These are phyloP conservation scores for Friedmanniomyces endolithicus DNA, from an alignment of 495 filamentous ascomycete genomes.

Conservation along the genomic window DNA sequence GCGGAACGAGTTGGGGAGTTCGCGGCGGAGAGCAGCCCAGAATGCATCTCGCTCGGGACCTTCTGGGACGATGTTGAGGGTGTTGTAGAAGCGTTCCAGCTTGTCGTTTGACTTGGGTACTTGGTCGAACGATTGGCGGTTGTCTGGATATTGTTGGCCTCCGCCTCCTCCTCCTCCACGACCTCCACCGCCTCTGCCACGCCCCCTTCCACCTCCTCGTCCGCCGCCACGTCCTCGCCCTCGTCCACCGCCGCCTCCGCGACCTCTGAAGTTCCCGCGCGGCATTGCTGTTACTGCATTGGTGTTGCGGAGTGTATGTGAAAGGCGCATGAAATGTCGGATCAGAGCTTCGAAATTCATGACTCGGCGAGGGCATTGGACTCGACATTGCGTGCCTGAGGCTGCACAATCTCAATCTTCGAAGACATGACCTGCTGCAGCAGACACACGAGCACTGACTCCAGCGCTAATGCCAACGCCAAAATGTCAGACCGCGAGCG, in stretches of 20 bases:
- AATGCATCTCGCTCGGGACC: conserved; percentile 65
- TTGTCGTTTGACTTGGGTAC: conserved; percentile 55
- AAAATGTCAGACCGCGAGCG: conserved; percentile 6
- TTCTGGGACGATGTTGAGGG: conserved; percentile 48
- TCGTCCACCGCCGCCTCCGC: conserved; percentile 7
- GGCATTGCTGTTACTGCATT: conserved; percentile 7
- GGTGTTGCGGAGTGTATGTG: background rate
- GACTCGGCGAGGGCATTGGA: background rate
- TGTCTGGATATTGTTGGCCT: conserved; percentile 9
- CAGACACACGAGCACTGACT: background rate
- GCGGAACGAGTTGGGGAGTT: conserved; percentile 89
- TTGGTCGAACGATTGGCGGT: conserved; percentile 18
- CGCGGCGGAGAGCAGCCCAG: conserved; percentile 65
- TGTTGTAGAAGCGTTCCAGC: conserved; percentile 74
- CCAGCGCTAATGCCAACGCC: background rate
- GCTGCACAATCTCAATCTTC: background rate
- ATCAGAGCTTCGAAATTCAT: background rate
- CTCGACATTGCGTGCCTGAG: background rate
- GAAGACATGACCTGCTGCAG: too few species aligned
- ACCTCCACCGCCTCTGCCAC: conserved; percentile 8
- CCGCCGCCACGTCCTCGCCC: conserved; percentile 8
- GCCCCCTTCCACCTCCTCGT: conserved; percentile 1
- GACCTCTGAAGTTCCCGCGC: conserved; percentile 8
- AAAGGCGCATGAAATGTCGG: background rate
- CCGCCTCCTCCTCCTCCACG: conserved; percentile 13